Conservation (phyloP, 179 eudicot genomes). For the Carnegiea gigantea region DNA sequence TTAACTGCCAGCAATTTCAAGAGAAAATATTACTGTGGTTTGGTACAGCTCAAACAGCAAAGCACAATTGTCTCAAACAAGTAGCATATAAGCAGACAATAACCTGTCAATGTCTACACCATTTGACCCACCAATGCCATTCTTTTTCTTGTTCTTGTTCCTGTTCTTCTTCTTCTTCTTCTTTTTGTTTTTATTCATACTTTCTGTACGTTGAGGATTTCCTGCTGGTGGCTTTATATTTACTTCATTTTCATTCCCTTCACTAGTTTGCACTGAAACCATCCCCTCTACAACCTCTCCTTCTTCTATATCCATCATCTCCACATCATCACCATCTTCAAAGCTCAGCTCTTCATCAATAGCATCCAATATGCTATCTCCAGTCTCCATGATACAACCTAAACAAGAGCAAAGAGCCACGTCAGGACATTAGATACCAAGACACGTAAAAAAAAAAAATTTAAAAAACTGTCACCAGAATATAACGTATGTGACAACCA, state of each 20-base stretch:
- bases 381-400: slow-evolving; percentile 55
- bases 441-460: background rate
- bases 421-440: background rate
- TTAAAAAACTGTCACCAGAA: background rate
- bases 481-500: background rate
- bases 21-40: background rate
- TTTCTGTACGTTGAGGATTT: slow-evolving; percentile 32
- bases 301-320: slow-evolving; percentile 86
- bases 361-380: slow-evolving; percentile 52
- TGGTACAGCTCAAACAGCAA: background rate
- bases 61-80: background rate
- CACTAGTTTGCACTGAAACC: slow-evolving; percentile 25
- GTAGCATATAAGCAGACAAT: background rate
- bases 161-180: slow-evolving; percentile 37
- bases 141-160: slow-evolving; percentile 39
- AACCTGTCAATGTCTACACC: slow-evolving; percentile 66
- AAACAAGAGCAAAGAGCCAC: slow-evolving; percentile 12
- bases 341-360: slow-evolving; percentile 49
- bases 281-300: slow-evolving; percentile 61
- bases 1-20: too few relatives aligned
- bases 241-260: slow-evolving; percentile 26
- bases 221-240: slow-evolving; percentile 28
- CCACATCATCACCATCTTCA: slow-evolving; percentile 59
- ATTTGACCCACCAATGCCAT: slow-evolving; percentile 29
- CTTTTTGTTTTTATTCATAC: slow-evolving; percentile 41